Evolutionary conservation across 306 rosid genomes (phyloP), one percentile per base, ranked within the genome.

Genomic region (Ammopiptanthus mongolicus): DNA sequence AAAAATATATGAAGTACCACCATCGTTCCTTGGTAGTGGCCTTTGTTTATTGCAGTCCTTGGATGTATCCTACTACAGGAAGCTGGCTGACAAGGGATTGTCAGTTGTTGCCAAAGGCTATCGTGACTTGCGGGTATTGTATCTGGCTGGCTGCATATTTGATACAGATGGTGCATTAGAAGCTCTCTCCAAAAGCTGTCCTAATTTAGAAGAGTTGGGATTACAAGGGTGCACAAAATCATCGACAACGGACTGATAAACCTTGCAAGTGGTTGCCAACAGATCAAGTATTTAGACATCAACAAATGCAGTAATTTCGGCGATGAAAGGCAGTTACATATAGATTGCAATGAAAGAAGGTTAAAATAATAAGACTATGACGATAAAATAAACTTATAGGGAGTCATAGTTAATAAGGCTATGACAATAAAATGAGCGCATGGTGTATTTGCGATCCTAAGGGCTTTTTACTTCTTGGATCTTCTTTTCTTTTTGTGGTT

Each of bases 1-100:
- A n/a, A n/a, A n/a, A n/a, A n/a, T n/a, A n/a, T n/a, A n/a, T n/a
- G n/a, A n/a, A n/a, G n/a, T n/a, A n/a, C n/a, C n/a, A n/a, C n/a
- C n/a, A n/a, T n/a, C n/a, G n/a, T n/a, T n/a, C n/a, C 87, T 95
- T 71, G 99, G 99, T 15, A 72, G 75, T 13, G 88, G 91, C 71
- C 93, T 95, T 77, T 81, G 93, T 18, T 85, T 77, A 2, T 87
- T 92, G 18, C 90, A 88, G 80, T 87, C 90, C 17, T 82, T 95
- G 85, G 97, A 95, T 71, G 89, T 92, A 41, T 87, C 99, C 7
- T 85, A 87, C 83, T 95, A 97, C 89, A 87, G 91, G 78, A 88
- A 88, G 88, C 77, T 95, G 73, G 86, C 93, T 0, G 94, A 92
- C 85, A 88, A 84, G 84, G 97, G 99, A 73, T 78, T 92, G 33